Base-by-base conservation (phyloP, 352 stramenopile genomes). In the Phytophthora litchii region DNA sequence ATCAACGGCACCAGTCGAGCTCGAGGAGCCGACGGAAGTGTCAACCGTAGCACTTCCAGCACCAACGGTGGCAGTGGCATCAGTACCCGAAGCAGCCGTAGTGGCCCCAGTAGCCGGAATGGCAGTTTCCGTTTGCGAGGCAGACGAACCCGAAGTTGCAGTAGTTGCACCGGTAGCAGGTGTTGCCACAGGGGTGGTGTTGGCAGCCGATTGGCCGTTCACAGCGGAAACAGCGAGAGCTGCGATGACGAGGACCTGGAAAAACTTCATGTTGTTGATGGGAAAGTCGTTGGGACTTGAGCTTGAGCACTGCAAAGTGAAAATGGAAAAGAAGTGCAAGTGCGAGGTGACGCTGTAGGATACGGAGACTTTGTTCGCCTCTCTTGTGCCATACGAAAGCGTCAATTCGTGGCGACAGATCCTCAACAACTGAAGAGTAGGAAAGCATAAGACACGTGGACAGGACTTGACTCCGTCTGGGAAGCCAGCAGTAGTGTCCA, bases 241-340 rank as follows among this genome's bases (percentile, higher is more conserved):
- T 20, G 60, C 64, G 17, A 77, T 48, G 13, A 60, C 50, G 54
- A 77, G 41, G 38, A 72, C 27, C 36, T 73, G 59, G 43, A 71
- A 52, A 51, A 74, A 54, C 64, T 76, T 65, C 64, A 76, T 76
- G 52, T 63, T 42, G 29, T 32, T 37, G 46, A 35, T 38, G 12
- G 27, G 27, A 20, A 35, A 60, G 54, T 56, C 32, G 42, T 58
- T 57, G 36, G 17, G 50, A 62, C 64, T 73, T 73, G 52, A 31
- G 25, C 8, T 31, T n/a, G 23, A 38, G 43, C 23, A 63, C 53
- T 61, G 38, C 58, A 25, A 29, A 55, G 43, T 60, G 45, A 38
- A 69, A 55, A 40, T 43, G 41, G 32, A 32, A 72, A 58, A 69
- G 52, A 32, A 32, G 38, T 31, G 23, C 19, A 19, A 38, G 38